Base-by-base conservation (phyloP, 805 yeast species). In the Kazachstania martiniae region DNA sequence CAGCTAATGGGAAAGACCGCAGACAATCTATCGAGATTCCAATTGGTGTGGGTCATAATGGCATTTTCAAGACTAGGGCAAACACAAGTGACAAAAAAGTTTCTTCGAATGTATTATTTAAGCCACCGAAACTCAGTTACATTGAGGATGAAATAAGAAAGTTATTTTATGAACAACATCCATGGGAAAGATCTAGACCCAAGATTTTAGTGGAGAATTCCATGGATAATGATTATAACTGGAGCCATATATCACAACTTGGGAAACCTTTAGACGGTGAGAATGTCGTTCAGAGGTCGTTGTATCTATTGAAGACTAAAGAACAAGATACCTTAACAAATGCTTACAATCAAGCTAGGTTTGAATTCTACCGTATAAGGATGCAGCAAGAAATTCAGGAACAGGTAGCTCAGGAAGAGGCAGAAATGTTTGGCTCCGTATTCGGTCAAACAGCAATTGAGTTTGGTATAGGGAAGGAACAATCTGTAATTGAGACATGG, bases 151-250 rank as follows among this genome's bases (percentile, higher is more conserved):
- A 78, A 46, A 59, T 91, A 44, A 74, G 98, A 62, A 66, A 71
- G 29, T 64, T 81, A 16, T 91, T 91, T 51, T 89, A 78, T 58
- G 74, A 75, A 37, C 95, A 87, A 53, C 98, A 91, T 59, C 98
- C 98, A 5, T 91, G 98, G 98, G 98, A 91, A 59, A 64, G 87
- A 33, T 84, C 97, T 2, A 72, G 94, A 44, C 95, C 97, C 10
- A 83, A 82, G 53, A 67, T 74, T 18, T 60, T 91, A 43, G 68
- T 86, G 28, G 98, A 91, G 56, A 81, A 75, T 47, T 66, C 68
- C 23, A 83, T 39, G 10, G 63, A 68, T 27, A 84, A 28, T 49
- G 66, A 36, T 9, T 23, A 9, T 8, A 85, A 91, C 56, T 91
- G 98, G 97, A 66, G 77, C 29, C 65, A 66, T 31, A 70, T 91